Conservation (phyloP, 2,329 filamentous ascomycete species). For the Penicillium hesseltinei region DNA sequence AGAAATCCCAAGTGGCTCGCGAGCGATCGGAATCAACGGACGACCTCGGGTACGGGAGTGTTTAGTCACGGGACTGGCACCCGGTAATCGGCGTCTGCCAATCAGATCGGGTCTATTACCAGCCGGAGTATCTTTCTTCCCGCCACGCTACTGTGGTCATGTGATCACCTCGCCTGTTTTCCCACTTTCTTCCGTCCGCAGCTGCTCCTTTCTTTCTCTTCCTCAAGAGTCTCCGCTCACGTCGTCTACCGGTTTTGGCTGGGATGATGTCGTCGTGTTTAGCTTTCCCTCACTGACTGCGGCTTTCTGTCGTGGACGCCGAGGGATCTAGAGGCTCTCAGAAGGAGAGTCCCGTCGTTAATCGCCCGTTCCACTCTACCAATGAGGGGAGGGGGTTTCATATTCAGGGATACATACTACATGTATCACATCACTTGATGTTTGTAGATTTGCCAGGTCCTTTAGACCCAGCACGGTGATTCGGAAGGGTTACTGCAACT, state of each 20-base stretch:
- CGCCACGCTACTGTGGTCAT: conserved; percentile 7
- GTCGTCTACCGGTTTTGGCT: conserved; percentile 32
- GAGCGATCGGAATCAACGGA: conserved; percentile 35
- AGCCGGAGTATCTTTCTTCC: conserved; percentile 40
- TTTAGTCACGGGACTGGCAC: conserved; percentile 35
- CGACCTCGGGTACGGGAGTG: conserved; percentile 40
- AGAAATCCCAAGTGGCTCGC: conserved; percentile 23
- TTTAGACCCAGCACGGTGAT: too few species aligned
- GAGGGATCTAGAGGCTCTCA: conserved; percentile 41
- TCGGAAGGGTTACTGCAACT: background rate
- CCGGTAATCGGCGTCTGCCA: conserved; percentile 25
- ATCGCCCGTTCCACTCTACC: conserved; percentile 49
- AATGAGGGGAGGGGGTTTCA: conserved; percentile 49
- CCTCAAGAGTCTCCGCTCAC: conserved; percentile 42
- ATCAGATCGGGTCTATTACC: conserved; percentile 37
- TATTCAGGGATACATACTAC: conserved; percentile 48
- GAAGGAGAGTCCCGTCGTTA: conserved; percentile 50
- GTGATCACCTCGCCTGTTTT: conserved; percentile 21
- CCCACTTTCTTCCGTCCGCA: conserved; percentile 12
- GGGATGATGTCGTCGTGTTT: conserved; percentile 42
- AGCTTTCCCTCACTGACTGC: conserved; percentile 42
- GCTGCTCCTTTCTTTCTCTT: conserved; percentile 22
- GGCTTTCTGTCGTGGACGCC: conserved; percentile 47
- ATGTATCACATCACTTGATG: background rate
- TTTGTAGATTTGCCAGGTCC: background rate